Evolutionary conservation across 2,329 filamentous ascomycete species (phyloP).

Genomic region (Aspergillus versicolor): DNA sequence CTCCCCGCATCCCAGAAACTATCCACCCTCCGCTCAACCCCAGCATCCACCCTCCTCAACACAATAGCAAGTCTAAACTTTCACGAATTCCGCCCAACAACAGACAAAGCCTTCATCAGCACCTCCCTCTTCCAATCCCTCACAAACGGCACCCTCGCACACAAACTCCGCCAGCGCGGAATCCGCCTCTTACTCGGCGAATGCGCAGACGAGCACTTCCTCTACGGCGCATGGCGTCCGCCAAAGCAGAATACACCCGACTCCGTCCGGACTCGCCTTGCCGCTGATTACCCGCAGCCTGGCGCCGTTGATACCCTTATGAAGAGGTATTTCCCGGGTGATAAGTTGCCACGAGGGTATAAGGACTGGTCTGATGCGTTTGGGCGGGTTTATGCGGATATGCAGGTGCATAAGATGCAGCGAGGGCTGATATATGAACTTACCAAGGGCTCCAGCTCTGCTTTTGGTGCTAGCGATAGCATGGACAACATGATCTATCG

Average conservation of each 20-base stretch:
- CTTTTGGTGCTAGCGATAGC: background rate
- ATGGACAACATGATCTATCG: conserved; percentile 49
- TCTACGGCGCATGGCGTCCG: conserved; percentile 53
- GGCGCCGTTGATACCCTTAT: conserved; percentile 45
- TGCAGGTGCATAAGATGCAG: conserved; percentile 55
- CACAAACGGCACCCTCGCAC: conserved; percentile 50
- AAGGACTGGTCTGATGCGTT: conserved; percentile 54
- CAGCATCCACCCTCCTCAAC: conserved; percentile 42
- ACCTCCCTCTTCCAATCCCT: conserved; percentile 46
- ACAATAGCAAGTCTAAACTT: conserved; percentile 44
- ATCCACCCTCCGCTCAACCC: conserved; percentile 41
- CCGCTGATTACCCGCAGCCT: conserved; percentile 52
- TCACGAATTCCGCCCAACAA: conserved; percentile 56
- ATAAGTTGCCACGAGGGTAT: conserved; percentile 39
- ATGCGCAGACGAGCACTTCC: conserved; percentile 53
- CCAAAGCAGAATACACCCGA: conserved; percentile 42
- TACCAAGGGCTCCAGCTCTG: conserved; percentile 16
- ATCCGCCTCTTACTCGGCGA: conserved; percentile 57
- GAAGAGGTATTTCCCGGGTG: conserved; percentile 43
- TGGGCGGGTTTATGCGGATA: conserved; percentile 56
- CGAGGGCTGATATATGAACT: conserved; percentile 52
- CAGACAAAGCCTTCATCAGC: conserved; percentile 51
- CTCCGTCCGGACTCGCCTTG: conserved; percentile 46
- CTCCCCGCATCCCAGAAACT: conserved; percentile 48
- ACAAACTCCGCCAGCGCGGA: conserved; percentile 43